Percentiles rank a stretch among this genome's conserved stretches.
phyloP scores from a whole-genome alignment of 352 stramenopile species.

The Phytopythium boreale region DNA sequence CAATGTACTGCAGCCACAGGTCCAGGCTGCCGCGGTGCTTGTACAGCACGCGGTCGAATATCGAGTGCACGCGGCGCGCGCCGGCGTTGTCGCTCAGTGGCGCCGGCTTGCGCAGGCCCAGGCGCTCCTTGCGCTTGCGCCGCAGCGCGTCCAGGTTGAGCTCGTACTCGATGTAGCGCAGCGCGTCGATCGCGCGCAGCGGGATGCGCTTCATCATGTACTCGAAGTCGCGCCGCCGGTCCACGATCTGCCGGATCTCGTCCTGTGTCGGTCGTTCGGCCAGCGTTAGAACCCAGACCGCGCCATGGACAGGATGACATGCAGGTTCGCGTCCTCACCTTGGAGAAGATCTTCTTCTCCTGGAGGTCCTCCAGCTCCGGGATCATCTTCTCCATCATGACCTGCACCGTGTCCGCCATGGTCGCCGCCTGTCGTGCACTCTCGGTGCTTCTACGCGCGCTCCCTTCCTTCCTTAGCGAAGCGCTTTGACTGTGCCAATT shows the following conservation, averaged over 20 bases:
- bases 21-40: slow-evolving; percentile 88
- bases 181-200: slow-evolving; percentile 88
- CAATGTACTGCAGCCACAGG: slow-evolving; percentile 91
- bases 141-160: slow-evolving; percentile 89
- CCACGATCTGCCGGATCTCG: slow-evolving; percentile 91
- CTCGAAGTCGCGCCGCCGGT: slow-evolving; percentile 89
- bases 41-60: slow-evolving; percentile 85
- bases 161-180: slow-evolving; percentile 94
- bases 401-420: slow-evolving; percentile 93
- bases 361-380: slow-evolving; percentile 92
- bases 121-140: slow-evolving; percentile 74
- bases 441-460: background rate
- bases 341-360: slow-evolving; percentile 54
- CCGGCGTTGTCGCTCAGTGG: slow-evolving; percentile 67
- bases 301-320: too few species aligned
- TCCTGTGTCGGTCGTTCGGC: too few species aligned
- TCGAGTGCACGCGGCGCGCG: slow-evolving; percentile 70
- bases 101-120: slow-evolving; percentile 62
- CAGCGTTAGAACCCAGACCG: too few species aligned
- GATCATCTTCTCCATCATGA: slow-evolving; percentile 93
- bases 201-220: slow-evolving; percentile 89
- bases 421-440: slow-evolving; percentile 3
- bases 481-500: background rate
- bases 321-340: too few species aligned
- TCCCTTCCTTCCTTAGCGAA: background rate